Evolutionary conservation across 2,329 filamentous ascomycete genomes (phyloP).

Genomic region (Hypoxylon sp.): DNA sequence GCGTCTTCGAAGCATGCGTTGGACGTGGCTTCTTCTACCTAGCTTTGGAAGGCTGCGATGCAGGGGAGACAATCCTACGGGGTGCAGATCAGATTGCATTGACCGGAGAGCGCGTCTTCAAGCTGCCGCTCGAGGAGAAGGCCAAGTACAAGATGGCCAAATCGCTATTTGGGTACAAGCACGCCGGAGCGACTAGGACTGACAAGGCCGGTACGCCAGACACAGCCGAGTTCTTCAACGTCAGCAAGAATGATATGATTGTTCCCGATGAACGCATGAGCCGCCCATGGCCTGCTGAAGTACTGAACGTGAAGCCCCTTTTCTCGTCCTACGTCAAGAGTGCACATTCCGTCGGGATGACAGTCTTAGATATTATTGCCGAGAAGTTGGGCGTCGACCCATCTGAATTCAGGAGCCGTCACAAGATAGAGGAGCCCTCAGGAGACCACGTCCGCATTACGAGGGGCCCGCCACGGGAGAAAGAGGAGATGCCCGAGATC

Average conservation of each 20-base stretch:
- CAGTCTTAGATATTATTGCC: constrained; percentile 51
- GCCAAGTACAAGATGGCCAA: constrained; percentile 46
- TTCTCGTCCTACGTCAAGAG: constrained; percentile 50
- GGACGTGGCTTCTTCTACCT: constrained; percentile 56
- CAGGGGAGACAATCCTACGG: constrained; percentile 44
- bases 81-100: constrained; percentile 47
- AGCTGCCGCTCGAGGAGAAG: constrained; percentile 52
- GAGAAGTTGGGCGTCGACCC: constrained; percentile 50
- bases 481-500: constrained; percentile 53
- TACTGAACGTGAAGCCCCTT: constrained; percentile 47
- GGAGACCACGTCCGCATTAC: constrained; percentile 56
- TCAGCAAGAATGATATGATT: constrained; percentile 55
- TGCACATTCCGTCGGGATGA: constrained; percentile 53
- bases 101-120: constrained; percentile 50
- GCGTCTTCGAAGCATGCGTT: constrained; percentile 50
- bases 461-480: constrained; percentile 51
- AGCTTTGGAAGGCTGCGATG: constrained; percentile 45
- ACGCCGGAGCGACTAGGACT: constrained; percentile 50
- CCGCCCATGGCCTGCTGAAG: constrained; percentile 49
- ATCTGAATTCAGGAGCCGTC: constrained; percentile 48
- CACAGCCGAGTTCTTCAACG: constrained; percentile 56
- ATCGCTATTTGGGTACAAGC: constrained; percentile 55
- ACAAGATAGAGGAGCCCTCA: constrained; percentile 52
- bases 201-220: constrained; percentile 52
- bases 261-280: constrained; percentile 46